Base-by-base conservation (phyloP, 2,329 filamentous ascomycete genomes). In the Exserohilum rostratum region DNA sequence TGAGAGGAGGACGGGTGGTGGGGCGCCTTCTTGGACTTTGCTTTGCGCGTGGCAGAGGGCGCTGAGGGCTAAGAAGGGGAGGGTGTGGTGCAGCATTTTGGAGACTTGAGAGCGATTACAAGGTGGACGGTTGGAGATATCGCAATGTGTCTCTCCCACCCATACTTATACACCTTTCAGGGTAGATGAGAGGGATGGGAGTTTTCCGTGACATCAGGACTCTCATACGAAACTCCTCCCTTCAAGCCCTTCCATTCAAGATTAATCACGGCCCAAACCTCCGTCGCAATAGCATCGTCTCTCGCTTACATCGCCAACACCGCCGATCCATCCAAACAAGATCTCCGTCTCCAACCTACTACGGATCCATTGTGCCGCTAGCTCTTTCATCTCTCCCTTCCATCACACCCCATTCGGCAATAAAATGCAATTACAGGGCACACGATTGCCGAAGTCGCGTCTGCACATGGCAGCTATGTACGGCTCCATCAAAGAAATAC, bases 1-100 rank as follows among this genome's bases (percentile, higher is more conserved):
- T 2, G 49, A 50, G 31, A 68, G 64, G 13, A 60, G 30, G 11
- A 58, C 49, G 1, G 58, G 57, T 18, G 62, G 56, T 18, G 62
- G 64, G 17, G 63, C 56, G 17, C 52, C 58, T 43, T 64, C 62
- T 40, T 53, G 49, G 46, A 65, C 64, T 29, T 61, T 58, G 6
- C 52, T 51, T 35, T 65, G 64, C 5, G 58, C 57, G 15, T 55
- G 35, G 37, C 50, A 43, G 37, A 60, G 39, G 15, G 60, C 53
- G 29, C 55, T 46, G 20, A 65, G 40, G 34, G 54, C 61, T 35
- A 57, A 35, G 20, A 55, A 30, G 12, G 60, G 46, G 43, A 63
- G 29, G 22, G 48, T 34, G n/a, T 48, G 50, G 10, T 33, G 39
- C 4, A 45, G 51, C 51, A 54, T 54, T 12, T 29, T 54, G 29